Base-by-base conservation (phyloP, 2,329 filamentous ascomycete species). In the Fusarium austroafricanum region DNA sequence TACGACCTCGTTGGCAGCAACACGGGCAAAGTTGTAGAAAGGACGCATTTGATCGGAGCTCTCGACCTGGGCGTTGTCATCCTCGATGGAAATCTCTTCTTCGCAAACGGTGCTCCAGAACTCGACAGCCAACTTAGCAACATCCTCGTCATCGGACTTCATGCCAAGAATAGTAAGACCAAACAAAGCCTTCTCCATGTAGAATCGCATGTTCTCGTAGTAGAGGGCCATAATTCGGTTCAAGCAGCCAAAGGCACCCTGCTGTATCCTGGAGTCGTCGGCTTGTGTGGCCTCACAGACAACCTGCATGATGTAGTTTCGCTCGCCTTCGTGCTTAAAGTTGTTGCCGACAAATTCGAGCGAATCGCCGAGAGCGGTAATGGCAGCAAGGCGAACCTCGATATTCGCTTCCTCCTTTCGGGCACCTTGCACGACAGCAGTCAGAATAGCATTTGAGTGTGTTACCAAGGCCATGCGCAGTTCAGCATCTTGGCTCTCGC, bases 101-200 rank as follows among this genome's bases (percentile, higher is more conserved):
- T 99, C 96, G 80, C 96, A 99, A 47, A 99, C 96, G n/a, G 96
- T 97, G 84, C 95, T 98, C 96, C 96, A 99, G 83, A 99, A 99
- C 79, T 99, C 96, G 71, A 99, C 94, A 37, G 96, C 96, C 57
- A 99, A 87, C 86, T 99, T 99, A 66, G 96, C 92, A 54, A 99
- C 96, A 78, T 99, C 96, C 80, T 99, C 96, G 74, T 99, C 96
- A 10, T 94, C 91, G 75, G 90, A 96, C 88, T 97, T 97, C 96
- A 99, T 99, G 72, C 96, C 96, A 78, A 97, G 90, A 68, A 99
- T 97, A 38, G 96, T 99, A 39, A 99, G 87, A 60, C 96, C 96
- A 75, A 99, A 99, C 42, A 99, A 87, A 35, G 96, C 96, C 88
- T 98, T 98, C 86, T 99, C 96, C 96, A 99, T 99, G 84, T 99